Percentiles rank a stretch among this genome's conserved stretches.
Conservation (phyloP, 768 basidiomycete species). For the Pleurotus djamor region DNA sequence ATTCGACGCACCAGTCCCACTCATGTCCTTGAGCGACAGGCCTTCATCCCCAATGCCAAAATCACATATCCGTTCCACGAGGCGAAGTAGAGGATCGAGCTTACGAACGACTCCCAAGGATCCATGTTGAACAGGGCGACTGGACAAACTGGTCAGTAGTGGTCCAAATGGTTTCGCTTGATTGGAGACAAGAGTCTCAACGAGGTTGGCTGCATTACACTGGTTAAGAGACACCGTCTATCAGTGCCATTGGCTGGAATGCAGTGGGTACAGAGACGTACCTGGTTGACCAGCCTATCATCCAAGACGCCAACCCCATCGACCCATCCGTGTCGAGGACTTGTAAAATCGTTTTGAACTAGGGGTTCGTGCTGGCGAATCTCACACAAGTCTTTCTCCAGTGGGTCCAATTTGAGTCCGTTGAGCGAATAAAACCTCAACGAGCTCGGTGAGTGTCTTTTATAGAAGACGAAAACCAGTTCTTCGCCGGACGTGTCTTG, state of each 20-base stretch:
- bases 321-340: slow-evolving; percentile 7
- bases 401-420: slow-evolving; percentile 22
- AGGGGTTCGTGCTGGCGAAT: slow-evolving; percentile 6
- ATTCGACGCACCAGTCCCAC: neutral
- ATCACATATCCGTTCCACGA: neutral
- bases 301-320: slow-evolving; percentile 26
- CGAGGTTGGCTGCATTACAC: slow-evolving; percentile 42
- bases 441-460: slow-evolving; percentile 48
- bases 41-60: neutral
- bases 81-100: too few species aligned
- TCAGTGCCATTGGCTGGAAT: neutral
- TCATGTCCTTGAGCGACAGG: neutral
- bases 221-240: slow-evolving; percentile 14
- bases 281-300: slow-evolving; percentile 38
- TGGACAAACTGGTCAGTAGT: neutral
- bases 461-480: slow-evolving; percentile 44
- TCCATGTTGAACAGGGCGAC: neutral
- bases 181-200: slow-evolving; percentile 7
- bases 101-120: neutral
- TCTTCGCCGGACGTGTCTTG: slow-evolving; percentile 12
- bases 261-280: slow-evolving; percentile 8
- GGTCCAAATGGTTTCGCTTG: neutral
- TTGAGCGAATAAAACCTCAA: slow-evolving; percentile 66
- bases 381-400: neutral
- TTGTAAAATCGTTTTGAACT: slow-evolving; percentile 38